Evolutionary conservation across 192 early-diverging fungal genomes (phyloP).

Genomic region (Coemansia biformis): DNA sequence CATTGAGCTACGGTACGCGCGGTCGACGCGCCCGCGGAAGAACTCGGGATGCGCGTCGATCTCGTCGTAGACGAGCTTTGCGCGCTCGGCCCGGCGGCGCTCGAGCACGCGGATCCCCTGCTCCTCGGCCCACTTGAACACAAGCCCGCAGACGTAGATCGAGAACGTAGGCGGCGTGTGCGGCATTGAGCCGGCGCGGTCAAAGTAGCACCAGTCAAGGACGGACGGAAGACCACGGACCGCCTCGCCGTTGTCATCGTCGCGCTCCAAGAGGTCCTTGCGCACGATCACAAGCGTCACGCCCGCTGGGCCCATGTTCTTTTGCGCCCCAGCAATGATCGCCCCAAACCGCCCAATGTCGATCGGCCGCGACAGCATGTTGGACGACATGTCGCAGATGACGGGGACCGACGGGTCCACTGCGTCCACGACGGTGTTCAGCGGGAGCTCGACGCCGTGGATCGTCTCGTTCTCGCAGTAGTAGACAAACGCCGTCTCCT

Average conservation of each 20-base stretch:
- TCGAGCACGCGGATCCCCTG: conserved; percentile 62
- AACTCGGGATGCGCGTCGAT: conserved; percentile 56
- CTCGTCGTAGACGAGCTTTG: conserved; percentile 63
- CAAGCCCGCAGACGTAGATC: conserved; percentile 84
- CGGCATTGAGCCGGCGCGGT: conserved; percentile 80
- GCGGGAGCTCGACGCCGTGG: conserved; percentile 83
- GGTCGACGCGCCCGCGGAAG: conserved; percentile 63
- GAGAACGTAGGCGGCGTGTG: conserved; percentile 96
- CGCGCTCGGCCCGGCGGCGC: conserved; percentile 65
- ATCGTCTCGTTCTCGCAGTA: conserved; percentile 99
- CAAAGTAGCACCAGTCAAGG: conserved; percentile 82
- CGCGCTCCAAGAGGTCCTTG: conserved; percentile 73
- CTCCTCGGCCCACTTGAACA: conserved; percentile 76
- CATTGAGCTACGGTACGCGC: conserved; percentile 70
- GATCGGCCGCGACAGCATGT: conserved; percentile 72
- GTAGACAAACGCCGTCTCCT: conserved; percentile 81
- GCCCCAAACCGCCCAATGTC: conserved; percentile 79
- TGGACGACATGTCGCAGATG: conserved; percentile 88
- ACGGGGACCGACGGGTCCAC: conserved; percentile 62
- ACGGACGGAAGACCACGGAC: conserved; percentile 62
- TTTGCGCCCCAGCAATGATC: conserved; percentile 96
- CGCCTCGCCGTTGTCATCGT: conserved; percentile 36
- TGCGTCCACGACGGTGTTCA: conserved; percentile 33
- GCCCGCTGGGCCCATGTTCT: conserved; percentile 91
- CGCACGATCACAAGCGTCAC: conserved; percentile 89